Base-by-base conservation (phyloP, 2,329 filamentous ascomycete genomes). In the Alternaria arbusti region DNA sequence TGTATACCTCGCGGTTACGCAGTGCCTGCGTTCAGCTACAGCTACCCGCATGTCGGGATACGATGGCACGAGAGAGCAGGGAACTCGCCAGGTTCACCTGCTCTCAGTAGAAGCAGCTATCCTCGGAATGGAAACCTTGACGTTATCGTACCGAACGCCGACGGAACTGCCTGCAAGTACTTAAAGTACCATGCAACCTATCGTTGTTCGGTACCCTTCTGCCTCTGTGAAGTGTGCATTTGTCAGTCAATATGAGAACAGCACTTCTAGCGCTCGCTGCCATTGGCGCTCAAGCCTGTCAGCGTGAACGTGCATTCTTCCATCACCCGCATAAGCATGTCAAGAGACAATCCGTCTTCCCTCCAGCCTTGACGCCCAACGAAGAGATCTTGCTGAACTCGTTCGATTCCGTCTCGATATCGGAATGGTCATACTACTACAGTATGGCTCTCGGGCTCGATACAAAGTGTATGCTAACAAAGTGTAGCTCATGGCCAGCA, bases 371-470 rank as follows among this genome's bases (percentile, higher is more conserved):
- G 43, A 76, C 79, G 45, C 59, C 72, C 1, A 74, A 81, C 52
- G 81, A 82, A 62, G 69, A 79, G 52, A 72, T 81, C n/a, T 68
- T 82, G 47, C 63, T 80, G 32, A 75, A 79, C 55, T 81, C 80
- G 3, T 82, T 82, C 58, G 79, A 82, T 61, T 78, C 79, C 58
- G 76, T 74, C 10, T 79, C 78, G 8, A 82, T 82, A 47, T 71
- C 74, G 23, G 70, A 72, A 58, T 80, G 76, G 76, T 77, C 75
- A 4, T 79, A 79, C 64, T 80, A 81, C 58, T 81, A 81, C 61
- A 79, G 68, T 77, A 67, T 45, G 74, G 57, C 9, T n/a, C 20
- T 12, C 9, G 26, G 6, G 44, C 25, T 12, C 32, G 20, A 23
- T 23, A 11, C 12, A 23, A 15, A 5, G 17, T 22, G 26, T n/a